A percentile compares a stretch with the other conserved stretches of the same genome.
phyloP scores from a whole-genome alignment of 805 yeast species.

The Wickerhamomyces hampshirensis region DNA sequence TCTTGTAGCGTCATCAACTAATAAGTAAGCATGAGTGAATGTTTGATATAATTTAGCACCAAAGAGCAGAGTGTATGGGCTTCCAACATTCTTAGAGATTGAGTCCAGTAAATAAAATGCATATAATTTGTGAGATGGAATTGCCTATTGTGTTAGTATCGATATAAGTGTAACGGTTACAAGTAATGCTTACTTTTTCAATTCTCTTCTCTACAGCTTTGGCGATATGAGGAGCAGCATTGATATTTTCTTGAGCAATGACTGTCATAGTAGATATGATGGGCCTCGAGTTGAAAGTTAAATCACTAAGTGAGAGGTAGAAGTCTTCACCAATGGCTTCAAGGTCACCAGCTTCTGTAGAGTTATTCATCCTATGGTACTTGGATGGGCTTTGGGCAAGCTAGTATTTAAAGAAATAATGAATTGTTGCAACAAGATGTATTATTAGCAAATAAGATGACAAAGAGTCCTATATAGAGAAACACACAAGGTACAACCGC shows the following conservation, averaged over 20 bases:
- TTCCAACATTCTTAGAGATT: slow-evolving; percentile 84
- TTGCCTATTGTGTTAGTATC: slow-evolving; percentile 35
- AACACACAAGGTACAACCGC: too few relatives aligned
- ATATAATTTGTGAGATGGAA: slow-evolving; percentile 80
- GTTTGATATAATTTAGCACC: slow-evolving; percentile 64
- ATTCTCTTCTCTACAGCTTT: slow-evolving; percentile 73
- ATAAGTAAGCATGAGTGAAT: slow-evolving; percentile 72
- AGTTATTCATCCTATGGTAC: too few relatives aligned
- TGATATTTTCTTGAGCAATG: slow-evolving; percentile 80
- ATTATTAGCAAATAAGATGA: too few relatives aligned
- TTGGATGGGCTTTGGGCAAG: too few relatives aligned
- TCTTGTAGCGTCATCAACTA: slow-evolving; percentile 73
- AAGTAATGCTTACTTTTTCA: slow-evolving; percentile 38
- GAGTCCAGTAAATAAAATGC: slow-evolving; percentile 86
- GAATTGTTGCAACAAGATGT: too few relatives aligned
- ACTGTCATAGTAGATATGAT: slow-evolving; percentile 80
- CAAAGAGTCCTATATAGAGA: too few relatives aligned
- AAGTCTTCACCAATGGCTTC: slow-evolving; percentile 50
- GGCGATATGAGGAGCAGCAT: slow-evolving; percentile 72
- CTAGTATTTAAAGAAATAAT: too few relatives aligned
- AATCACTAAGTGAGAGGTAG: slow-evolving; percentile 60
- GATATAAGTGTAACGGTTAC: not conserved
- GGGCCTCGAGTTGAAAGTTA: slow-evolving; percentile 87
- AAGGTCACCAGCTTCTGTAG: too few relatives aligned
- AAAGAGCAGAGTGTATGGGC: slow-evolving; percentile 80